phyloP scores from a whole-genome alignment of 768 basidiomycete species.

The Auriscalpium vulgare region DNA sequence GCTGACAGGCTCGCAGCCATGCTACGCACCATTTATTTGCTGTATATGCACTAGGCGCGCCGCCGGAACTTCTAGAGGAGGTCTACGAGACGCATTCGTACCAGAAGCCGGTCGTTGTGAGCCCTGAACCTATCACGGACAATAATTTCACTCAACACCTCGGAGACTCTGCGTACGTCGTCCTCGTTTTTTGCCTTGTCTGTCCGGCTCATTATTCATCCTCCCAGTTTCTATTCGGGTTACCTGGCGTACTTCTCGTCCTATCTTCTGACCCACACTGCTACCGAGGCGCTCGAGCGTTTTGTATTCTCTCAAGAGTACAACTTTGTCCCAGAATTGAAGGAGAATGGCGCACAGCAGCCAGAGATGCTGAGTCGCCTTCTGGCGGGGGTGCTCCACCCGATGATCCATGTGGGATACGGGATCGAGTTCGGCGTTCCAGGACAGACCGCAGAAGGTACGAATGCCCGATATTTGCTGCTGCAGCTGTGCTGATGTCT shows the following conservation, averaged over 20 bases:
- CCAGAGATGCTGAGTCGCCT: constrained; percentile 54
- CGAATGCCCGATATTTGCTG: background rate
- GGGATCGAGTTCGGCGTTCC: constrained; percentile 55
- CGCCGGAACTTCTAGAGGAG: constrained; percentile 29
- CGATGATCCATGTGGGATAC: constrained; percentile 56
- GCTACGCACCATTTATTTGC: constrained; percentile 49
- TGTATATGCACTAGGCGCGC: constrained; percentile 53
- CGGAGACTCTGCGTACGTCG: constrained; percentile 43
- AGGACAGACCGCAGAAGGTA: constrained; percentile 59
- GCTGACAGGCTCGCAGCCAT: constrained; percentile 31
- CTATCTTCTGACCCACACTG: constrained; percentile 32
- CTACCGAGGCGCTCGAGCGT: constrained; percentile 43
- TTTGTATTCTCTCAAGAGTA: constrained; percentile 48
- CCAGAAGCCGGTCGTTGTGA: constrained; percentile 28
- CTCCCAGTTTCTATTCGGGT: constrained; percentile 40
- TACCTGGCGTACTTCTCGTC: constrained; percentile 51
- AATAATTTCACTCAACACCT: constrained; percentile 48
- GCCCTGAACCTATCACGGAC: constrained; percentile 37
- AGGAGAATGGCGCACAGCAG: constrained; percentile 19
- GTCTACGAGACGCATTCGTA: constrained; percentile 34
- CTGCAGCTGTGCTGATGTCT: background rate
- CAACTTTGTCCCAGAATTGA: constrained; percentile 30
- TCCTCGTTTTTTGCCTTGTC: background rate
- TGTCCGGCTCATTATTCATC: background rate
- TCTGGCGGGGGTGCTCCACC: constrained; percentile 50